Evolutionary conservation across 2,329 filamentous ascomycete species (phyloP), one percentile per base, ranked within the genome.

Genomic region (Raffaelea deltoideospora): DNA sequence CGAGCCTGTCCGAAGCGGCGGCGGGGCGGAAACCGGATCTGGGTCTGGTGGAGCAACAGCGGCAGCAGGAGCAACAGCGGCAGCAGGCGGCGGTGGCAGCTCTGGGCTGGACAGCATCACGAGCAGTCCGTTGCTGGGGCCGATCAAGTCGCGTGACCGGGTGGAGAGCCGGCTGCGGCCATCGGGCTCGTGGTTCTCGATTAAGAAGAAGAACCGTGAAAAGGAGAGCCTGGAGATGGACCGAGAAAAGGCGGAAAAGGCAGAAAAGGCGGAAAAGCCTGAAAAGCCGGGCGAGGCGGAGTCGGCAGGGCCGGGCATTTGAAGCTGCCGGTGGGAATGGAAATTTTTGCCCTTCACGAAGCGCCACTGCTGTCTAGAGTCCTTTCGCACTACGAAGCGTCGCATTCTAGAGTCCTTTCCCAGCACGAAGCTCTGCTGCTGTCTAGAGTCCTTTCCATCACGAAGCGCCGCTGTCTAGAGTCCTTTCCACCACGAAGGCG

Each of bases 191-290:
- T 62, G 68, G 45, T 72, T 72, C 50, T 64, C 67, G 31, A 71
- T 71, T 50, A 73, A 71, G 55, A 74, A 73, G 58, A 72, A 69
- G 53, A 66, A 62, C 43, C 69, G 64, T 45, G 67, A 71, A 31
- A 70, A 67, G 56, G 68, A 72, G 46, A 69, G 66, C 44, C 47
- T 67, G 43, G 70, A 75, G 32, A 49, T 67, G 20, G 70, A 74
- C 28, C 51, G 58, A 38, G 53, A 57, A 15, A 47, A 45, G 37
- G 26, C 37, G 27, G 31, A 34, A n/a, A 43, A 47, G 28, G 41
- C 38, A n/a, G n/a, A n/a, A n/a, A n/a, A n/a, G n/a, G n/a, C n/a
- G n/a, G n/a, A n/a, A n/a, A n/a, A n/a, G n/a, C n/a, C n/a, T n/a
- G n/a, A n/a, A n/a, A n/a, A n/a, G n/a, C n/a, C n/a, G n/a, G n/a